Evolutionary conservation across 352 stramenopile genomes (phyloP).

Genomic region (Blastocystis hominis): DNA sequence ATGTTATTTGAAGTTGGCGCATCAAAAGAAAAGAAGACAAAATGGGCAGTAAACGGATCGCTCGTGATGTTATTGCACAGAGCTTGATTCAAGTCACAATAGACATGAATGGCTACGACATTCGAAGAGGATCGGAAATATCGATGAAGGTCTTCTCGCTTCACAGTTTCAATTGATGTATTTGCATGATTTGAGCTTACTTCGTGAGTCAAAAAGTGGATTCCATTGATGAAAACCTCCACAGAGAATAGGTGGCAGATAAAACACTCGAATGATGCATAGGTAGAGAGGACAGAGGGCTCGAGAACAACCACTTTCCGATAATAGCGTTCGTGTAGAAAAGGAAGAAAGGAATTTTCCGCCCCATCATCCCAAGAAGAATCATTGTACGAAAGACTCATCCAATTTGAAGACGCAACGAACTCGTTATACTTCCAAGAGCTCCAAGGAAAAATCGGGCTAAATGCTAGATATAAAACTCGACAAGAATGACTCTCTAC

Average conservation of each 20-base stretch:
- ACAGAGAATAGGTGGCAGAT: background rate
- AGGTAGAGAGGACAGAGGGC: background rate
- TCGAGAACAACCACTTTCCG: background rate
- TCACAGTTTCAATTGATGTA: background rate
- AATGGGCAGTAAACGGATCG: constrained; percentile 22
- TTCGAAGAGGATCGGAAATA: background rate
- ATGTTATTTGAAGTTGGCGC: background rate
- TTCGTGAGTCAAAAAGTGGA: background rate
- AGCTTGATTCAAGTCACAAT: background rate
- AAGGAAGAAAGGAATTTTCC: background rate
- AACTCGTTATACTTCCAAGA: background rate
- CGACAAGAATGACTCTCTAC: background rate
- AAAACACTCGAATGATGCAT: constrained; percentile 26
- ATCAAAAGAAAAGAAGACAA: constrained; percentile 23
- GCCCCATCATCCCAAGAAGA: background rate
- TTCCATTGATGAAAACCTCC: constrained; percentile 11
- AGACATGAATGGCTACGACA: constrained; percentile 13
- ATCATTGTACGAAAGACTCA: background rate
- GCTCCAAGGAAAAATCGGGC: background rate
- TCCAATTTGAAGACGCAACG: background rate
- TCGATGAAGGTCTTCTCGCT: background rate
- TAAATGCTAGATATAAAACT: constrained; percentile 3
- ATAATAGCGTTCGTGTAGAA: background rate
- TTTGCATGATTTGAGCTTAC: background rate
- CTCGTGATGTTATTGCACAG: background rate